Evolutionary conservation across 768 basidiomycete genomes (phyloP), one percentile per base, ranked within the genome.

Genomic region (Trametes sanguinea): DNA sequence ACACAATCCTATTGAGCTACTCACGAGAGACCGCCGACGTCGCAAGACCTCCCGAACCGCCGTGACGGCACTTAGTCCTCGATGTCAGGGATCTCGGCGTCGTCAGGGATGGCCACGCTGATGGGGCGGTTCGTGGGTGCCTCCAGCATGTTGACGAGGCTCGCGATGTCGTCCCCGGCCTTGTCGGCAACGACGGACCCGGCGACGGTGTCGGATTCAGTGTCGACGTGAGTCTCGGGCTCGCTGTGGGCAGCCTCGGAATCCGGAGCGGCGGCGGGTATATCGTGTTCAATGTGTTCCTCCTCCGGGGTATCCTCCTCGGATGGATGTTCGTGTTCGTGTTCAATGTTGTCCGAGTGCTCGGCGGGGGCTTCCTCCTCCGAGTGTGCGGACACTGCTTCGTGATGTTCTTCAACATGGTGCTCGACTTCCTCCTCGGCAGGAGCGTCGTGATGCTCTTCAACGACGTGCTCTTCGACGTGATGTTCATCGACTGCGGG

Each of bases 81-180:
- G 61, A 51, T 59, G 39, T 68, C 64, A 37, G 66, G 60, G 47
- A 69, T 68, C 27, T 64, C 58, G 2, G 74, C 67, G 32, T 63
- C 67, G 57, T 68, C 67, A 3, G 67, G 67, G 40, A 68, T 62
- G 32, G 43, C 44, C 32, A 62, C 54, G 63, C 67, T 68, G 47
- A 60, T 45, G 17, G 67, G 65, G 6, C 62, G 67, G 17, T 32
- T 11, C 13, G 42, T 5, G 29, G 57, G 54, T 37, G 47, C 69
- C 74, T 91, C 86, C 11, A 90, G 83, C 66, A 89, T 78, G 67
- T 80, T 84, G 62, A 91, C 84, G 54, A 90, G 84, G 57, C 84
- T 83, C 71, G 85, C 89, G 33, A 87, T 76, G 33, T 87, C 83
- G 56, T 76, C 71, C 71, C 78, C 13, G 14, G 43, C 9, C 58